These are phyloP conservation scores for Trypanosoma congolense DNA, from an alignment of 208 protist species.

Conservation along the genomic window DNA sequence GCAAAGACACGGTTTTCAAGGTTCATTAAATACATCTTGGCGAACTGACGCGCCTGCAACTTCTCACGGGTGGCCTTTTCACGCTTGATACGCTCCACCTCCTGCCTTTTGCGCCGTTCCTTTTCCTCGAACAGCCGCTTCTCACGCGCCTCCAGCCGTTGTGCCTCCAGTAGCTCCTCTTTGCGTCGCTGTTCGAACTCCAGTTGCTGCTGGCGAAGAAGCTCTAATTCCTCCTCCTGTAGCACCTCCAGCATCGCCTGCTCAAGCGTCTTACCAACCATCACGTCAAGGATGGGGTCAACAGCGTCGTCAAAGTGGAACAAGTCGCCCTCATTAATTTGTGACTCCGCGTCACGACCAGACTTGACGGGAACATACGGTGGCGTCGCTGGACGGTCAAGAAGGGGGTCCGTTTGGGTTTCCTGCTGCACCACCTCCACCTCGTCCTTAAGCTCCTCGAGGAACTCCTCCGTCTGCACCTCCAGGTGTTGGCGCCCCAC, in stretches of 20 bases:
- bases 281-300: conserved; percentile 94
- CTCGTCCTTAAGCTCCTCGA: conserved; percentile 93
- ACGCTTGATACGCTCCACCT: conserved; percentile 85
- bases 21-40: conserved; percentile 91
- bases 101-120: conserved; percentile 92
- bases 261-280: conserved; percentile 97
- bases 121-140: conserved; percentile 94
- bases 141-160: conserved; percentile 94
- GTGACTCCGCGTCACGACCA: conserved; percentile 93
- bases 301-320: conserved; percentile 98
- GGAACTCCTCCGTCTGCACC: conserved; percentile 95
- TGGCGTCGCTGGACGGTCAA: conserved; percentile 93
- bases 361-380: conserved; percentile 93
- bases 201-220: conserved; percentile 91
- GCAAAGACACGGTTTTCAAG: conserved; percentile 90
- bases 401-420: conserved; percentile 95
- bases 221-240: conserved; percentile 96
- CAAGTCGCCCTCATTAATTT: conserved; percentile 95
- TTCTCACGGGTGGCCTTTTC: conserved; percentile 90
- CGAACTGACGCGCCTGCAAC: conserved; percentile 90
- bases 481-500: conserved; percentile 88
- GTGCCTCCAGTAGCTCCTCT: conserved; percentile 93
- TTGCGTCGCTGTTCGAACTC: conserved; percentile 94
- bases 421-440: conserved; percentile 76
- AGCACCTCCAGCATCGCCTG: conserved; percentile 97